phyloP scores from a whole-genome alignment of 345 rosid genomes.

The Diplotaxis tenuifolia region DNA sequence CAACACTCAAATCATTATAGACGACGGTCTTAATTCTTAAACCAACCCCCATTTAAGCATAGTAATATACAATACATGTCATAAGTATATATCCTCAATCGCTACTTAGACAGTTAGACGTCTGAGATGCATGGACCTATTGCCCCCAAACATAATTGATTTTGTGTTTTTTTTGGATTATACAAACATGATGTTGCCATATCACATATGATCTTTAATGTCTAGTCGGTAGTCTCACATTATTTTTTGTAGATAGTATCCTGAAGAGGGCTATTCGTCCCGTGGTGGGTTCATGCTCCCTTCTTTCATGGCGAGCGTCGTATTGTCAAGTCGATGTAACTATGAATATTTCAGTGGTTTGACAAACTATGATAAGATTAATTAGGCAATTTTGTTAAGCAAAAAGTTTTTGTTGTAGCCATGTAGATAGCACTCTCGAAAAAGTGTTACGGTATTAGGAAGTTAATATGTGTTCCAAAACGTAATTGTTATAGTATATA shows the following conservation, averaged over 20 bases:
- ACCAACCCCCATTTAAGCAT: constrained; percentile 15
- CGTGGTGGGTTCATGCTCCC: neutral
- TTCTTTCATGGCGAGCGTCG: neutral
- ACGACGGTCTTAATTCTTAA: constrained; percentile 12
- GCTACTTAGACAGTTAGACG: neutral
- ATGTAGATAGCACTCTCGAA: neutral
- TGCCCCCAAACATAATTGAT: neutral
- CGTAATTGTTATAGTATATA: neutral
- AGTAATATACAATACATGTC: neutral
- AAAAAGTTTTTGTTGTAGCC: neutral
- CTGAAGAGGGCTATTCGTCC: neutral
- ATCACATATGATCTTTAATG: neutral
- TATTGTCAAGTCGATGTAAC: neutral
- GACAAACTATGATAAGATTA: neutral
- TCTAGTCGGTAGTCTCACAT: neutral
- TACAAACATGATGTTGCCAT: neutral
- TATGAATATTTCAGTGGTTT: neutral
- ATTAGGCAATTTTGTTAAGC: neutral
- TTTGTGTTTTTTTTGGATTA: neutral
- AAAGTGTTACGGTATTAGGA: neutral
- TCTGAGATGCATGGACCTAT: neutral
- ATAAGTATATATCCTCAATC: neutral
- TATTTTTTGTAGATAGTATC: neutral
- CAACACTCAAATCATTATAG: constrained; percentile 32
- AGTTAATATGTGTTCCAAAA: neutral